phyloP scores from a whole-genome alignment of 331 rosid genomes.

The Pyrus hybrid region DNA sequence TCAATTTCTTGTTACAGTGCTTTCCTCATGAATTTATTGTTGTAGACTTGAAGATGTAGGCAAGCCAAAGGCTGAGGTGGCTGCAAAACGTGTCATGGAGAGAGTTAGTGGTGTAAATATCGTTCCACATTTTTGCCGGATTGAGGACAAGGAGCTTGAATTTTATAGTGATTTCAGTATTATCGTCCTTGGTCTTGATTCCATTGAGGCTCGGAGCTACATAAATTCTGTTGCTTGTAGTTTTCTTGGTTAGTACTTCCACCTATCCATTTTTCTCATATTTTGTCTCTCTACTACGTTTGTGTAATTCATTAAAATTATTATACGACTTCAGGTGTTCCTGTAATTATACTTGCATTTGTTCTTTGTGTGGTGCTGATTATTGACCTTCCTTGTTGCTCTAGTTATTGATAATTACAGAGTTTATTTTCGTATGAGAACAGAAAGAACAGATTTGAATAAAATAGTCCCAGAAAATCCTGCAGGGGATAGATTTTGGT shows the following conservation, averaged over 20 bases:
- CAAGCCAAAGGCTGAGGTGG: constrained; percentile 95
- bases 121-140: constrained; percentile 81
- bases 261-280: neutral
- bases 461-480: neutral
- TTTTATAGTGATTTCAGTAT: constrained; percentile 76
- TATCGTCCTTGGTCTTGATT: constrained; percentile 94
- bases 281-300: neutral
- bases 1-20: neutral
- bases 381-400: neutral
- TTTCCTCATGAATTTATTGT: neutral
- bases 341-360: neutral
- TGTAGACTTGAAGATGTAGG: constrained; percentile 91
- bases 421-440: neutral
- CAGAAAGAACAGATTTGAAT: neutral
- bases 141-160: constrained; percentile 75
- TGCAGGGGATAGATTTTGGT: neutral
- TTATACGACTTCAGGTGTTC: neutral
- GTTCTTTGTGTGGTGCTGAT: neutral
- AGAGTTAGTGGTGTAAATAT: constrained; percentile 77
- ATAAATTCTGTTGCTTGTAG: constrained; percentile 90
- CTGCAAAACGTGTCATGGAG: constrained; percentile 92
- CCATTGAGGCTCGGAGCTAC: constrained; percentile 95
- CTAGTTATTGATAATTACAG: neutral
- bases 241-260: constrained; percentile 56
- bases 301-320: neutral